Evolutionary conservation across 2,329 filamentous ascomycete species (phyloP), one percentile per base, ranked within the genome.

Genomic region (Colletotrichum sp.): DNA sequence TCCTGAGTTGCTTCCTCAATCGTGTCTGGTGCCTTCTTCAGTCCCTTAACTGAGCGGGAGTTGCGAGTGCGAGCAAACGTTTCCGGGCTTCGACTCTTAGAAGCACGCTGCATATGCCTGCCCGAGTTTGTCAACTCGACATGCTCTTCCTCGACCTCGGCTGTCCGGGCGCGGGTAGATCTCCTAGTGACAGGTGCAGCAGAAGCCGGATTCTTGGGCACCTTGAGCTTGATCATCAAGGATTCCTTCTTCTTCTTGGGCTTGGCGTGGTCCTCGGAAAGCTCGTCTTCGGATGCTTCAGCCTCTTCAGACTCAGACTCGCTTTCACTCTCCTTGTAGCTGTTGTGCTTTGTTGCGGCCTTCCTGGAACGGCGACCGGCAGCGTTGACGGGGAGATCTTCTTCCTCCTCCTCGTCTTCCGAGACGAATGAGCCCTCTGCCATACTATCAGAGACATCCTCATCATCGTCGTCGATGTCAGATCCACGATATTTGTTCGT

Each of bases 401-500:
- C 84, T 21, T 86, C 86, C 6, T 81, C 78, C 3, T 87, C 84
- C 7, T 84, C 83, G 10, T 83, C 82, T 16, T 83, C 83, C 36
- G 87, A 88, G 12, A 81, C 85, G 69, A 89, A 92, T 4, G 88
- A 90, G 4, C 85, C 85, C 63, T 89, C 89, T 64, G 86, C 83
- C 73, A 89, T 89, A 73, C 88, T 90, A 75, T 92, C 90, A 7
- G 88, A 89, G 30, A 90, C 79, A 36, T 90, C 87, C 6, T 92
- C 89, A 28, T 92, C 90, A 70, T 92, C 90, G 30, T 92, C 90
- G 7, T 92, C 90, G 67, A 93, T 92, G 78, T 93, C 92, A 3
- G 91, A 93, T 12, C 91, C 92, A 68, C 85, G 81, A 78, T 93
- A 93, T 77, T 83, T 86, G 68, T 81, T 82, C 52, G 81, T 80